Percentiles rank a stretch among this genome's conserved stretches.
Evolutionary conservation across 179 eudicot genomes (phyloP).

Genomic region (Gypsophila paniculata): DNA sequence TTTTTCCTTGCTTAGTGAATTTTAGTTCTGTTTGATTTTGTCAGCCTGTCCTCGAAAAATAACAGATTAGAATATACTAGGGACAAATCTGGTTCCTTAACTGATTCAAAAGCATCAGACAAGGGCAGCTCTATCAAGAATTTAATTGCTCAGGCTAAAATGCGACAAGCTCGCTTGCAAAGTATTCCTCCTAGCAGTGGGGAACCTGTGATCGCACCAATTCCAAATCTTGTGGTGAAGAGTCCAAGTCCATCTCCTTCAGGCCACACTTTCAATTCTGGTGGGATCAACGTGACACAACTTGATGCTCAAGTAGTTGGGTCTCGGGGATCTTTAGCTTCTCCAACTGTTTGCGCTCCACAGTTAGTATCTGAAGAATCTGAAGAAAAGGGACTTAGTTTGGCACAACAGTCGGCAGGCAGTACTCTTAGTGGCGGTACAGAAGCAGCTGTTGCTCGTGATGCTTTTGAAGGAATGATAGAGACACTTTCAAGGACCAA

Average conservation of each 20-base stretch:
- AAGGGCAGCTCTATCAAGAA: slow-evolving; percentile 59
- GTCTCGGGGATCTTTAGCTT: slow-evolving; percentile 35
- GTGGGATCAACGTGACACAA: slow-evolving; percentile 35
- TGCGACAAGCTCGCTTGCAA: slow-evolving; percentile 59
- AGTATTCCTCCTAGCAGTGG: slow-evolving; percentile 35
- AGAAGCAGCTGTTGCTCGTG: slow-evolving; percentile 98
- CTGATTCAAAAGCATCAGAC: slow-evolving; percentile 50
- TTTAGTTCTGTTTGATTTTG: slow-evolving; percentile 12
- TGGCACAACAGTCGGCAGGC: slow-evolving; percentile 49
- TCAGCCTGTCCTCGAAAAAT: slow-evolving; percentile 13
- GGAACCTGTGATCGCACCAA: slow-evolving; percentile 27
- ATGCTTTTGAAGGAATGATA: slow-evolving; percentile 99
- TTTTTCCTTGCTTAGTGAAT: slow-evolving; percentile 10
- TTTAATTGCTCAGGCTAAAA: slow-evolving; percentile 92
- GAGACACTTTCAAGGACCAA: slow-evolving; percentile 96
- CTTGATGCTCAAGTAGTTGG: slow-evolving; percentile 37
- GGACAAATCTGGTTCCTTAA: slow-evolving; percentile 33
- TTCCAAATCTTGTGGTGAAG: slow-evolving; percentile 31
- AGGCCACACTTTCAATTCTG: slow-evolving; percentile 34
- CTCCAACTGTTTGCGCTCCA: slow-evolving; percentile 43
- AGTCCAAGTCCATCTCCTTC: slow-evolving; percentile 48
- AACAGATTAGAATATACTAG: slow-evolving; percentile 49
- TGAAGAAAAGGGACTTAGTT: slow-evolving; percentile 55
- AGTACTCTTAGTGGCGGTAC: slow-evolving; percentile 80
- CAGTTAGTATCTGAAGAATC: slow-evolving; percentile 43